Base-by-base conservation (phyloP, 2,329 filamentous ascomycete species). In the Cercospora janseana region DNA sequence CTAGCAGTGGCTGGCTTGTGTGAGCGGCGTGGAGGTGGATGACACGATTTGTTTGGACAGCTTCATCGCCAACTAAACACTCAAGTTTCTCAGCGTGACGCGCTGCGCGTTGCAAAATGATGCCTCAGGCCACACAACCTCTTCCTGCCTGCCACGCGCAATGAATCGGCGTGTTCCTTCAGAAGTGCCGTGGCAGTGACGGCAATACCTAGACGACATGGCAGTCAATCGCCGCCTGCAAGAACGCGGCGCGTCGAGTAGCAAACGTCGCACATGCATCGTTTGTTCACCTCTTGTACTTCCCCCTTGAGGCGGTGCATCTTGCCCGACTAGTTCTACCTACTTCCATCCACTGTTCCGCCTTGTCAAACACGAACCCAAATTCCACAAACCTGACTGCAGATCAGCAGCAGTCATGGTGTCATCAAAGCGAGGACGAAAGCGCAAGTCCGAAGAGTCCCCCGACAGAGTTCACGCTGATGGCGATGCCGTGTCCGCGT, bases 391-490 rank as follows among this genome's bases (percentile, higher is more conserved):
- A 29, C 20, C 20, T 28, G n/a, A 20, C 26, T 16, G 9, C 10
- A 38, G 7, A 16, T 18, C 13, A 16, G 6, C 28, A 20, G 15
- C 28, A 29, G 24, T 38, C 12, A 55, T 28, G 8, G 62, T 64
- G 60, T 46, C 60, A 23, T 51, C 57, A 4, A 59, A 63, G 45
- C 46, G 51, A 46, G 57, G 56, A 13, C 48, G 18, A 7, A 64
- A 63, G 44, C 56, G 60, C 23, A 62, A 61, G 35, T 50, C 49
- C 7, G 24, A 47, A 10, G 29, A 27, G 12, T 10, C 43, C 12
- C 20, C 41, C 9, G 47, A 47, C 37, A 57, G 66, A 82, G 8
- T 72, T 80, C 49, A 71, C 70, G 54, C 41, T 42, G 43, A 55
- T 13, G 32, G 41, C 20, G 28, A 32, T 21, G 15, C 23, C 20